Conservation (phyloP, 306 rosid genomes). For the Luffa aegyptiaca region DNA sequence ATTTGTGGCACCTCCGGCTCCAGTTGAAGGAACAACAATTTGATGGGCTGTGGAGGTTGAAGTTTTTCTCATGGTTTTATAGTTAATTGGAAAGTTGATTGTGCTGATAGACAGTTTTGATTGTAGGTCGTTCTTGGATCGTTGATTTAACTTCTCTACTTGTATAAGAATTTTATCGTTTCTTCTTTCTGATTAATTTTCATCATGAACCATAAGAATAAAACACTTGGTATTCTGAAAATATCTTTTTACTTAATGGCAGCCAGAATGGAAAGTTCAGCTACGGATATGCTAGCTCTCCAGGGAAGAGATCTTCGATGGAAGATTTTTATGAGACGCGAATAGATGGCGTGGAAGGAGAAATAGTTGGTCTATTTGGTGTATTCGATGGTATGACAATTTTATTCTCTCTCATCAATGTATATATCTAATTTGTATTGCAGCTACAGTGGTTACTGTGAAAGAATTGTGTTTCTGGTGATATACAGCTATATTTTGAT, state of each 20-base stretch:
- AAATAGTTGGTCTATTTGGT: constrained; percentile 87
- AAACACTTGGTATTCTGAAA: constrained; percentile 16
- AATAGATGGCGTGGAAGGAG: constrained; percentile 89
- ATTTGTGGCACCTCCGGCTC: not conserved
- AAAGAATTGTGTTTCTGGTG: not conserved
- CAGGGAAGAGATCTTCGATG: constrained; percentile 92
- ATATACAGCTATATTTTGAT: not conserved
- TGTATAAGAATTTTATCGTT: not conserved
- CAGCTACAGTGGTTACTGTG: not conserved
- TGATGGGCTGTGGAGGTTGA: not conserved
- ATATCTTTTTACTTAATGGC: constrained; percentile 24
- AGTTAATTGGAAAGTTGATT: not conserved
- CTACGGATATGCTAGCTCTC: constrained; percentile 93
- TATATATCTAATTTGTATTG: not conserved
- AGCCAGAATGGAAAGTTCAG: constrained; percentile 88
- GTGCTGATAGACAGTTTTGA: not conserved
- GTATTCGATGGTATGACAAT: constrained; percentile 67
- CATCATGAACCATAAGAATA: not conserved
- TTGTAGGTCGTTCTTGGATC: not conserved
- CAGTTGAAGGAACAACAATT: not conserved
- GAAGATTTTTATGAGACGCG: constrained; percentile 93
- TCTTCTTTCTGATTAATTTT: constrained; percentile 4
- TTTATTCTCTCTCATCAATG: constrained; percentile 2
- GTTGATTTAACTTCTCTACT: not conserved
- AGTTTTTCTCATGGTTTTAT: not conserved